A percentile compares a stretch with the other conserved stretches of the same genome.
Evolutionary conservation across 495 filamentous ascomycete species (phyloP).

Genomic region (Neurospora sp.): DNA sequence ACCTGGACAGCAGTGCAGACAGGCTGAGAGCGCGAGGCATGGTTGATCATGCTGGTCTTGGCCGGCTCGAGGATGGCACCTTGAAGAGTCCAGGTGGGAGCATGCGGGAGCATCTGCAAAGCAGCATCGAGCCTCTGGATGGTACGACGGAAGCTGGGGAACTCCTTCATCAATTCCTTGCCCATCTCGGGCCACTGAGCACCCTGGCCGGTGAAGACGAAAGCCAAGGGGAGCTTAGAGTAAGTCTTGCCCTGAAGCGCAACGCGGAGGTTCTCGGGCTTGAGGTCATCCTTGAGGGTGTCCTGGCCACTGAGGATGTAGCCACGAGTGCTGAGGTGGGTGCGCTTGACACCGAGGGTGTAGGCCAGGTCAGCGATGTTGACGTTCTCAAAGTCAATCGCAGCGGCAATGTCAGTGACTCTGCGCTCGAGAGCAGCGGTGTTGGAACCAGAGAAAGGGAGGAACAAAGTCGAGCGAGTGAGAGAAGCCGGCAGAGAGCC

Average conservation of each 20-base stretch:
- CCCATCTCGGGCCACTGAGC: slow-evolving; percentile 44
- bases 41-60: slow-evolving; percentile 23
- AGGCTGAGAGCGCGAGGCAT: slow-evolving; percentile 29
- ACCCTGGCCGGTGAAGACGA: slow-evolving; percentile 34
- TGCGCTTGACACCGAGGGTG: slow-evolving; percentile 23
- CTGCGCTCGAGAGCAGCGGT: not conserved
- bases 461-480: not conserved
- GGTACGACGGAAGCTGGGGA: slow-evolving; percentile 10
- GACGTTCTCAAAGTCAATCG: not conserved
- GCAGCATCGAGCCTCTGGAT: slow-evolving; percentile 13
- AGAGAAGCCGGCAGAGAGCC: not conserved
- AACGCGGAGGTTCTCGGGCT: not conserved
- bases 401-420: not conserved
- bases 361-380: slow-evolving; percentile 18
- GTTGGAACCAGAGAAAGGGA: slow-evolving; percentile 2
- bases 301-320: slow-evolving; percentile 1
- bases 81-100: slow-evolving; percentile 1
- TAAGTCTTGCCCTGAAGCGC: not conserved
- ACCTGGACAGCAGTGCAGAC: slow-evolving; percentile 39
- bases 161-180: slow-evolving; percentile 23
- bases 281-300: slow-evolving; percentile 1
- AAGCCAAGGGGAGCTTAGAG: slow-evolving; percentile 9
- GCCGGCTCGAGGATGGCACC: slow-evolving; percentile 8
- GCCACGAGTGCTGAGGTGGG: slow-evolving; percentile 7
- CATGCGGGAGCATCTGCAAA: not conserved